Percentiles rank a stretch among this genome's conserved stretches.
Evolutionary conservation across 768 basidiomycete genomes (phyloP).

Genomic region (Mycena maculata): DNA sequence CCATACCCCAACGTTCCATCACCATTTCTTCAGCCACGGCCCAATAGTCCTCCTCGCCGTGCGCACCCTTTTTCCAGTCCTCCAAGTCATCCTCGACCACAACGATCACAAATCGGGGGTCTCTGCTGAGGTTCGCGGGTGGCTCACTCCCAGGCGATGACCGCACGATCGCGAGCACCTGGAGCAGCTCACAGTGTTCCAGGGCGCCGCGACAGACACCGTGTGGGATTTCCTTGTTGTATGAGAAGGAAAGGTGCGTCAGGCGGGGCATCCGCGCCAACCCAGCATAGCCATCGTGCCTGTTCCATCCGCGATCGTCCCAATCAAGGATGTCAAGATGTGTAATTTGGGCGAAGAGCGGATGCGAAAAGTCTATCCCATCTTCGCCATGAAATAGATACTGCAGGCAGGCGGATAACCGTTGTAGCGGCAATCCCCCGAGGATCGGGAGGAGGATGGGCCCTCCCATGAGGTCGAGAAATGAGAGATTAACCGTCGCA

Average conservation of each 20-base stretch:
- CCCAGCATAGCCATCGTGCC: background rate
- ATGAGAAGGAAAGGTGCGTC: slow-evolving; percentile 9
- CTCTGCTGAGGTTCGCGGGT: background rate
- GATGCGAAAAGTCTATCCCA: background rate
- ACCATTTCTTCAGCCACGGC: background rate
- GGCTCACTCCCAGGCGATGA: background rate
- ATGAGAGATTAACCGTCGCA: background rate
- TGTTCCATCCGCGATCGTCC: background rate
- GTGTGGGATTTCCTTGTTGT: background rate
- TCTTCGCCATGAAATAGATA: background rate
- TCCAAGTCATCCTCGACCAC: background rate
- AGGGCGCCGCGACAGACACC: background rate
- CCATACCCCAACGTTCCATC: background rate
- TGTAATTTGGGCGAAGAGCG: slow-evolving; percentile 5
- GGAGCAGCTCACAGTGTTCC: background rate
- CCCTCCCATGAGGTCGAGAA: background rate
- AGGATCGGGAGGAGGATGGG: slow-evolving; percentile 7
- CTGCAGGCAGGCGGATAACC: background rate
- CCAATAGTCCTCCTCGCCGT: slow-evolving; percentile 1
- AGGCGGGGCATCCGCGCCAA: background rate
- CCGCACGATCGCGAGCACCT: background rate
- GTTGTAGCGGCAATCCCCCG: background rate
- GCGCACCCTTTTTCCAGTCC: slow-evolving; percentile 15
- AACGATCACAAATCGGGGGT: background rate
- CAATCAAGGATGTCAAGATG: slow-evolving; percentile 7